Evolutionary conservation across 768 basidiomycete genomes (phyloP), one percentile per base, ranked within the genome.

Genomic region (Dioszegia aurantiaca): DNA sequence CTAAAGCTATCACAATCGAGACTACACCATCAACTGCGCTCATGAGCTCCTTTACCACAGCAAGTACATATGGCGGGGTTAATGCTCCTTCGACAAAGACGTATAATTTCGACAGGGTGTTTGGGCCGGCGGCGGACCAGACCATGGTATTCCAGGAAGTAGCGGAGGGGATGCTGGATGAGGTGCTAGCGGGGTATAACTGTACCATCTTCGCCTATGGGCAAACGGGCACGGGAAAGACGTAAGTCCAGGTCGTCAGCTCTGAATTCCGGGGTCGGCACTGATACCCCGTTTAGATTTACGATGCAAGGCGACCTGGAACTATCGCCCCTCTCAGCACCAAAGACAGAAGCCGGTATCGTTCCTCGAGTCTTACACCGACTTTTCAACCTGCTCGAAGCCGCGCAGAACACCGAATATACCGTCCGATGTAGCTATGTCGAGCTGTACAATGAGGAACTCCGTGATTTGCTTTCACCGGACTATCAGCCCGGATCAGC

Each of bases 151-250:
- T 94, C 75, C 84, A 90, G 56, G 88, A 95, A 52, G 94, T 97
- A 39, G 94, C 97, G 40, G 83, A 83, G 62, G 91, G 91, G 0
- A 88, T 97, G 83, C 80, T 99, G 49, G 86, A 90, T 45, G 89
- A 99, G 74, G 93, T 97, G n/a, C 78, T 97, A 37, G 80, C 83
- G 76, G 95, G 95, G 4, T 99, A 95, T 80, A 98, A 98, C 72
- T 98, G 94, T 73, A 94, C 90, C 0, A 80, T 99, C 21, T 97
- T 98, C 77, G 93, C 93, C 3, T 99, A 99, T 73, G 95, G 95
- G 1, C 95, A 98, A 77, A 98, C 95, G 0, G 95, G 95, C 0
- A 97, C 95, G 0, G 95, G 95, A 21, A 99, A 99, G 80, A 98
- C 95, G 90, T 95, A 74, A 67, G 89, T 33, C 27, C n/a, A n/a